phyloP scores from a whole-genome alignment of 345 rosid species.

The Aegle marmelos region DNA sequence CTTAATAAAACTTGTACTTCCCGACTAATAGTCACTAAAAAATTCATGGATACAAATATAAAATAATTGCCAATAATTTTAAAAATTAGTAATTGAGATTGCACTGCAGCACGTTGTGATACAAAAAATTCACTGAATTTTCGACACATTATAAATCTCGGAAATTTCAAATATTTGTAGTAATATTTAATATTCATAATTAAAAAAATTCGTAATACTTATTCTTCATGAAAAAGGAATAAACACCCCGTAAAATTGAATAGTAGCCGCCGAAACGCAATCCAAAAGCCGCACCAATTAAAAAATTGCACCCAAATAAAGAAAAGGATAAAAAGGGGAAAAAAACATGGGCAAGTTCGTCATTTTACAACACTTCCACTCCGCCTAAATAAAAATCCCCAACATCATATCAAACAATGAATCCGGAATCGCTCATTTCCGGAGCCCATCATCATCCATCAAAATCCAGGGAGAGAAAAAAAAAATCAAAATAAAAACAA shows the following conservation, averaged over 20 bases:
- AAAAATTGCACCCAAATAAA: no score
- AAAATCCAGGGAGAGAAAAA: not conserved
- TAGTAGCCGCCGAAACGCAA: not conserved
- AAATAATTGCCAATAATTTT: no score
- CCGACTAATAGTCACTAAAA: no score
- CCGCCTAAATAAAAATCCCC: not conserved
- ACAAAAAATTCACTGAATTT: no score
- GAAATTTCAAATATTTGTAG: no score
- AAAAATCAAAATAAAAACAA: not conserved
- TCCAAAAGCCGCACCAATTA: not conserved
- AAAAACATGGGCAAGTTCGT: not conserved
- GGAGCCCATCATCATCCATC: not conserved
- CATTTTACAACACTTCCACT: not conserved
- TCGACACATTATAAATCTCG: no score
- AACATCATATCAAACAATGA: not conserved
- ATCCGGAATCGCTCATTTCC: not conserved
- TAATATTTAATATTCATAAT: no score
- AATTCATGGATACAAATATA: no score
- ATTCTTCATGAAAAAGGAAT: not conserved
- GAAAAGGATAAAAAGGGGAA: not conserved
- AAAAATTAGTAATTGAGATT: no score
- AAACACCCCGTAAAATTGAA: not conserved
- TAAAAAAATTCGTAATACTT: not conserved
- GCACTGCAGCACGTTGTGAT: no score
- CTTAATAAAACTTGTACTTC: no score